Base-by-base conservation (phyloP, 352 stramenopile species). In the Pythium graminicola region DNA sequence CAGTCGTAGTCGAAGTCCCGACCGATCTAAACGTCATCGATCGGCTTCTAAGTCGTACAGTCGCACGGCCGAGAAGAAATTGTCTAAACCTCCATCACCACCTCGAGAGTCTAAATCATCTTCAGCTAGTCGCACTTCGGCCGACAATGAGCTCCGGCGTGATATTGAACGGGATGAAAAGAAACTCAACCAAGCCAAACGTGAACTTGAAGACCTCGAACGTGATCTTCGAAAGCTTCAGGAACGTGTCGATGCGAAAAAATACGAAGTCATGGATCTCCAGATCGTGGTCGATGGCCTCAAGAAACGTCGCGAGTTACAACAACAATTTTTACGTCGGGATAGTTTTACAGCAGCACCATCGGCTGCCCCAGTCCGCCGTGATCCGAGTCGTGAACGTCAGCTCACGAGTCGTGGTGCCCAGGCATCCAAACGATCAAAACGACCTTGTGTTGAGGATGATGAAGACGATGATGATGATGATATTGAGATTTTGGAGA, bases 391-490 rank as follows among this genome's bases (percentile, higher is more conserved):
- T 36, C 56, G 49, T 0, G 49, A 64, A n/a, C 38, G 17, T n/a
- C 31, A 64, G 35, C 33, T 44, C 6, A 50, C 56, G 0, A 54
- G 28, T 40, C 48, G 56, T 20, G 19, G 71, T 47, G 52, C 41
- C 0, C 4, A 50, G n/a, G 69, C n/a, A n/a, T n/a, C n/a, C n/a
- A n/a, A 67, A 6, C n/a, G 42, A 11, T 76, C 70, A 6, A 86
- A 84, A 44, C 69, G 76, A 7, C 79, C 70, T 26, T 69, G 69
- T 22, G 84, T 89, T 26, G 66, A 85, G 24, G 74, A 89, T 54
- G 72, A 86, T 53, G 78, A 86, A 0, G 73, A 86, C 24, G 74
- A 86, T 50, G 68, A 83, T 50, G 79, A 87, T 0, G 74, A 86
- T 17, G 58, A 80, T 19, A 70, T 82, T 36, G 47, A 76, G 14